Base-by-base conservation (phyloP, 2,329 filamentous ascomycete species). In the Pseudogymnoascus sp. region DNA sequence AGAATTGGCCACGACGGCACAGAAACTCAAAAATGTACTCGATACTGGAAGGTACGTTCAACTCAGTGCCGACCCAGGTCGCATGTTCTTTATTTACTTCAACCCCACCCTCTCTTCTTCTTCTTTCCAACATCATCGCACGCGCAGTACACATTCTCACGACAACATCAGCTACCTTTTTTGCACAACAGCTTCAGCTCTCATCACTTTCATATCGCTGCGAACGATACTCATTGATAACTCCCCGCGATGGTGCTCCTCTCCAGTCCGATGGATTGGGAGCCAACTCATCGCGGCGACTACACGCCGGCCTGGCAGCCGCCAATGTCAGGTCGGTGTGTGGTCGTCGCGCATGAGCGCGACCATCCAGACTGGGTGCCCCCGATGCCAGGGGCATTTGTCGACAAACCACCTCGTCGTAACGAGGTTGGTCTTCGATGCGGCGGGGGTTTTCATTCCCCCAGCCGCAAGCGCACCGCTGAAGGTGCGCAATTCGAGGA, bases 31-130 rank as follows among this genome's bases (percentile, higher is more conserved):
- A 56, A 34, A 56, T 56, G 49, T 56, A 56, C 49, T 56, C 49
- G 49, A 56, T 56, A 34, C n/a, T 56, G 49, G 49, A 56, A 56
- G 49, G 49, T 56, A 34, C 49, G 49, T 56, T 56, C 28, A 34
- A 12, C 25, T 14, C 28, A 21, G 28, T 56, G 49, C 28, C 28
- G 49, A 36, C 49, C 49, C 49, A 31, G 16, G 49, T 56, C 28
- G 49, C 49, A 5, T 16, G 14, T 56, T 56, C 49, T 34, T 56
- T 56, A 56, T 56, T 56, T 56, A 56, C 49, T 18, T 36, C 49
- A 9, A 16, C 12, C 28, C 49, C 49, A 56, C n/a, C 16, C 49
- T 34, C 28, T 34, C 49, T 18, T 56, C 14, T 36, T 56, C 49
- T 56, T 56, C 28, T 9, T 11, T 56, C 28, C 28, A 28, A 8